Evolutionary conservation across 2,329 filamentous ascomycete genomes (phyloP).

Genomic region (Leptographium galeiforme): DNA sequence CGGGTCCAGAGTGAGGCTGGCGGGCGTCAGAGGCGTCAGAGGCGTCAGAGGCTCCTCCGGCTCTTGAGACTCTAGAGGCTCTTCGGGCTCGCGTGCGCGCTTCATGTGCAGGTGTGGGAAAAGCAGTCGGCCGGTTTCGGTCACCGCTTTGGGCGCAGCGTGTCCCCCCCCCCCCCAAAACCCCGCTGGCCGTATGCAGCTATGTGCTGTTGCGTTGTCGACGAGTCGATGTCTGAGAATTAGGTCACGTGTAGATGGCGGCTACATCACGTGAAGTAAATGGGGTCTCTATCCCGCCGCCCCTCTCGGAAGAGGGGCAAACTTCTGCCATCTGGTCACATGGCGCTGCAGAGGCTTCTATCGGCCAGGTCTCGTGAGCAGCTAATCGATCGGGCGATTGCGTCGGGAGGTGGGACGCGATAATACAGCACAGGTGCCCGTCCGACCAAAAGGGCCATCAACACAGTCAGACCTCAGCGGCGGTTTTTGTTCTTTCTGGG

Average conservation of each 20-base stretch:
- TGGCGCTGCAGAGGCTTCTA: slow-evolving; percentile 12
- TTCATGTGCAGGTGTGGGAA: slow-evolving; percentile 30
- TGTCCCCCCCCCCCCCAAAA: no score
- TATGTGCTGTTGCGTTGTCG: background rate
- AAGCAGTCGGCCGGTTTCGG: background rate
- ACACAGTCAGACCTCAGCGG: background rate
- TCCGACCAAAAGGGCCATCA: background rate
- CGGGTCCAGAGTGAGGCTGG: slow-evolving; percentile 39
- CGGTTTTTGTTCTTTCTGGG: background rate
- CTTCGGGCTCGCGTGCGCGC: slow-evolving; percentile 47
- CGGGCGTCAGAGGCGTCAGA: slow-evolving; percentile 31
- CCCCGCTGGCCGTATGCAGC: background rate
- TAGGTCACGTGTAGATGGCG: no score
- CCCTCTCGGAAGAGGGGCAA: no score
- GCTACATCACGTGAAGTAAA: no score
- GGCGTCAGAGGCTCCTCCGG: background rate
- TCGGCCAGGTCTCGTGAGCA: slow-evolving; percentile 12
- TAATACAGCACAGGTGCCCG: background rate
- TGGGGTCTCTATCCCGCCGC: no score
- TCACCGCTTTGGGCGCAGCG: no score
- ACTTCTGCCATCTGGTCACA: slow-evolving; percentile 9
- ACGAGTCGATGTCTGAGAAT: no score
- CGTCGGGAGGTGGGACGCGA: background rate
- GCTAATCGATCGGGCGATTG: slow-evolving; percentile 5
- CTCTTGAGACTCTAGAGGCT: slow-evolving; percentile 14